A percentile compares a stretch with the other conserved stretches of the same genome.
Conservation (phyloP, 768 basidiomycete species). For the Gloeophyllum trabeum region DNA sequence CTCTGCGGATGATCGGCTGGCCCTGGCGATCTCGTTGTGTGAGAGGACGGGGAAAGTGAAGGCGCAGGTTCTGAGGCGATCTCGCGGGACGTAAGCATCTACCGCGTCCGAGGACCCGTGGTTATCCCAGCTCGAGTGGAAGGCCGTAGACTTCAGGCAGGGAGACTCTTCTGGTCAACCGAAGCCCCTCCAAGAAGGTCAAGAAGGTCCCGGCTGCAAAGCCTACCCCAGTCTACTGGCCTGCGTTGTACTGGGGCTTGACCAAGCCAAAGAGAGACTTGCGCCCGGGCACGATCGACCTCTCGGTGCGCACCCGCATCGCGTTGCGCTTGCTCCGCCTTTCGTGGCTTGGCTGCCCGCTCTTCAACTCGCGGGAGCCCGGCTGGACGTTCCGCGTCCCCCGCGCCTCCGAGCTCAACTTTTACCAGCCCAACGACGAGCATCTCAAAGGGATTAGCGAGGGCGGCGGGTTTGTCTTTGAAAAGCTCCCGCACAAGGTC, state of each 20-base stretch:
- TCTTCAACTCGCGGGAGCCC: conserved; percentile 76
- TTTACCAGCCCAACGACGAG: conserved; percentile 56
- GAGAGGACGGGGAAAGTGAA: conserved; percentile 11
- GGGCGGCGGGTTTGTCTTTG: conserved; percentile 52
- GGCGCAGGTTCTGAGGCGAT: no score
- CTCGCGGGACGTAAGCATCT: no score
- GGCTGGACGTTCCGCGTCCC: conserved; percentile 88
- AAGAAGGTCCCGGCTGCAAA: conserved; percentile 24
- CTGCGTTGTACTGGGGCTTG: conserved; percentile 95
- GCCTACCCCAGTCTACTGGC: conserved; percentile 59
- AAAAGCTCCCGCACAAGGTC: conserved; percentile 94
- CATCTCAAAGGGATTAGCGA: conserved; percentile 36
- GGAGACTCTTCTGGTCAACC: no score
- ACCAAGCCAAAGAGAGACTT: conserved; percentile 58
- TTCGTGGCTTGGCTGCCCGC: conserved; percentile 79
- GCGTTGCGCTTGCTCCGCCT: conserved; percentile 79
- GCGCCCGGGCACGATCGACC: conserved; percentile 65
- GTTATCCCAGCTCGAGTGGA: conserved; percentile 65
- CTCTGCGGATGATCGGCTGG: conserved; percentile 25
- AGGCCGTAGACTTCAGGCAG: conserved; percentile 14
- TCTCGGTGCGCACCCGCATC: conserved; percentile 75
- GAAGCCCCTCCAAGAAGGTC: conserved; percentile 8
- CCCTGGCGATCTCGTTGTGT: conserved; percentile 18
- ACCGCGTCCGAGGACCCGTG: conserved; percentile 50
- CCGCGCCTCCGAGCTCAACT: conserved; percentile 30